Base-by-base conservation (phyloP, 345 rosid genomes). In the Camelina laxa region DNA sequence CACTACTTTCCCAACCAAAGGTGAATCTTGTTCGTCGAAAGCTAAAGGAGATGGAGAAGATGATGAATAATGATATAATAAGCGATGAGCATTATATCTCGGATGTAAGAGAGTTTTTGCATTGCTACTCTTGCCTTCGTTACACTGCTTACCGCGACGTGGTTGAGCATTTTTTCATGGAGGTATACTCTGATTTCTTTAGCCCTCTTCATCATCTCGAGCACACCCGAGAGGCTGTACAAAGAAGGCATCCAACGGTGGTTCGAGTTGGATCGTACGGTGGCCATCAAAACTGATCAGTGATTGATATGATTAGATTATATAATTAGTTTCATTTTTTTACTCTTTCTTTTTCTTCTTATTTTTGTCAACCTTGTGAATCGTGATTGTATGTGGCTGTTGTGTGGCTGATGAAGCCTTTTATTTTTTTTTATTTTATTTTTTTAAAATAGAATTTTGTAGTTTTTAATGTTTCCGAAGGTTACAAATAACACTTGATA, bases 91-190 rank as follows among this genome's bases (percentile, higher is more conserved):
- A 86, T 57, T 92, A 87, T 71, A 82, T 85, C 33, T 70, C 84
- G 10, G 96, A 90, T 82, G 73, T 92, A 7, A 87, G 87, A 80
- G 93, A 92, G 81, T 85, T 92, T 69, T 79, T 88, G 3, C 84
- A 88, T 70, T 92, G 86, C 78, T 92, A 92, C 79, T 88, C 96
- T 39, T 82, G 90, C 27, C 87, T 92, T 15, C 85, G 86, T 7
- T 92, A 87, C n/a, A 85, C 90, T 35, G 84, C 85, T 44, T 92
- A 87, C 80, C 53, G 84, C 15, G 92, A 86, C 47, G 86, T 92
- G 44, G 85, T 88, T 22, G 98, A 92, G 54, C 82, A 78, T 67
- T 87, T 90, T 74, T 90, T 92, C 87, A 70, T 83, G 78, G 91
- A 92, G 12, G 80, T 92, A 21, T 87, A 82, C 48, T 75, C 82